phyloP scores from a whole-genome alignment of 108 stramenopile species.

The Mediolabrus comicus region DNA sequence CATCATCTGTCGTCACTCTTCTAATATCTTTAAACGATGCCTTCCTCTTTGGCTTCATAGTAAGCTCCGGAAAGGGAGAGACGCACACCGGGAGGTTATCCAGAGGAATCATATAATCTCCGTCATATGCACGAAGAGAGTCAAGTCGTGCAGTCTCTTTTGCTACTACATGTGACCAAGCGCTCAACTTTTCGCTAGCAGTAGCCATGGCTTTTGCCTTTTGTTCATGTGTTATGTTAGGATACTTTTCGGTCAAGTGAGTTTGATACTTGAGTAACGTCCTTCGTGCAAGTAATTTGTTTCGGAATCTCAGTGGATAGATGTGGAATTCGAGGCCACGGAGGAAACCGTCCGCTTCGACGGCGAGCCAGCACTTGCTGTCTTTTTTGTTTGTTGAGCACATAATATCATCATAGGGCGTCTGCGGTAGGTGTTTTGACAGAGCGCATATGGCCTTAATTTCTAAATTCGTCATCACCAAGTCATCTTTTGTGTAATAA shows the following conservation, averaged over 20 bases:
- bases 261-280: slow-evolving; percentile 18
- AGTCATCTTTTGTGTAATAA: slow-evolving; percentile 11
- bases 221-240: not conserved
- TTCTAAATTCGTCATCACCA: not conserved
- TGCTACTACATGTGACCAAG: slow-evolving; percentile 21
- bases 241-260: not conserved
- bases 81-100: not conserved
- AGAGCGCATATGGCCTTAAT: slow-evolving; percentile 4
- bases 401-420: not conserved
- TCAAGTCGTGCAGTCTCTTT: slow-evolving; percentile 8
- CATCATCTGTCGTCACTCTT: not conserved
- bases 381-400: not conserved
- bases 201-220: not conserved
- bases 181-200: slow-evolving; percentile 12
- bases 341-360: slow-evolving; percentile 8
- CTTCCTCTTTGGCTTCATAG: not conserved
- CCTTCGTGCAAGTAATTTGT: not conserved
- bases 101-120: slow-evolving; percentile 9
- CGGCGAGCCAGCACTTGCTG: not conserved
- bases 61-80: not conserved
- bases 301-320: not conserved
- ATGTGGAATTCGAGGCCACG: slow-evolving; percentile 14
- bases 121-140: slow-evolving; percentile 8
- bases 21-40: not conserved
- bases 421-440: slow-evolving; percentile 4